Base-by-base conservation (phyloP, 495 filamentous ascomycete genomes). In the Talaromyces borbonicus region DNA sequence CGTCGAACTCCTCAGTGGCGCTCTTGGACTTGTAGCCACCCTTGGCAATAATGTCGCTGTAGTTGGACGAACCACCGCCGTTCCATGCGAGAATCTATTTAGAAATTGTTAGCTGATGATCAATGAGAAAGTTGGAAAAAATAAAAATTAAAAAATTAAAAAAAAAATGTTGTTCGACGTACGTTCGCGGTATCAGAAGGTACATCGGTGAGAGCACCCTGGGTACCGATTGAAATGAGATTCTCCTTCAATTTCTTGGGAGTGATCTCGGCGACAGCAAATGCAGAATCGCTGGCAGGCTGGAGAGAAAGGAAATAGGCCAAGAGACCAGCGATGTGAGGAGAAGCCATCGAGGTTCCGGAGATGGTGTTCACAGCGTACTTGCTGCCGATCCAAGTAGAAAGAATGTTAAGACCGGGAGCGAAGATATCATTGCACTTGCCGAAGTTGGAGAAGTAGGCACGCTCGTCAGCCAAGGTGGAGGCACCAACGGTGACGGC, bases 371-470 rank as follows among this genome's bases (percentile, higher is more conserved):
- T 99, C 69, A 81, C 74, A 54, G 90, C 89, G 58, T 85, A 81
- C 61, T 90, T 81, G 81, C 84, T 87, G 58, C 93, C 93, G 56
- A 88, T 92, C 93, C 93, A 99, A 66, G 92, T 95, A 24, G 93
- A 97, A 47, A 84, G 75, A 53, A 99, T 97, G 81, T 88, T 95
- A 39, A 97, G 75, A 56, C 93, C 93, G 43, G 93, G 93, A 46
- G 89, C 93, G 61, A 99, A 99, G 74, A 99, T 96, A 65, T 97
- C 89, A 61, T 90, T 95, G 77, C 93, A 99, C 78, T 89, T 90
- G 63, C 93, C 93, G 68, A 81, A 97, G 83, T 99, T 99, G 79
- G 93, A 97, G 83, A 99, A 99, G 79, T 97, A 99, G 52, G 93
- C 93, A 67, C 93, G 90, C 75, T 89, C 86, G 65, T 99, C 93